Percentiles rank a stretch among this genome's conserved stretches.
These are phyloP conservation scores for Fusarium vanettenii DNA, from an alignment of 2,329 filamentous ascomycete genomes.

Conservation along the genomic window DNA sequence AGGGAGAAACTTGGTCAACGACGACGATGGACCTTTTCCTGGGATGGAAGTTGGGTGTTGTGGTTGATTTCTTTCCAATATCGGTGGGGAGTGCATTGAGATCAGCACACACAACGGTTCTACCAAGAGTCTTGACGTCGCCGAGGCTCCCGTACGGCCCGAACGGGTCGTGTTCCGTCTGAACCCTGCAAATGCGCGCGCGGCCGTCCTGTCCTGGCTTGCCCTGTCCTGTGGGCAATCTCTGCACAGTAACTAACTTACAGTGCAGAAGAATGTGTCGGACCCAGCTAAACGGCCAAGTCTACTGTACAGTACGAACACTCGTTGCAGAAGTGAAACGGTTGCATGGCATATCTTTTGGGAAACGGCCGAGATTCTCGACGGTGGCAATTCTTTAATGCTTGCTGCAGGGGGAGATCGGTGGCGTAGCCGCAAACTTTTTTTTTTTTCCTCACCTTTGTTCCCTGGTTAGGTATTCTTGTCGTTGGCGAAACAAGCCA, in stretches of 20 bases:
- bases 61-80: conserved; percentile 6
- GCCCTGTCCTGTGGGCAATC: neutral
- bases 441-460: conserved; percentile 1
- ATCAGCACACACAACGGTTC: conserved; percentile 21
- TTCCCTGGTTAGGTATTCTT: conserved; percentile 18
- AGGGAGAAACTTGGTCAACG: neutral
- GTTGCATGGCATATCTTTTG: conserved; percentile 4
- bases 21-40: neutral
- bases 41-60: neutral
- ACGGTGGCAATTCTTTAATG: conserved; percentile 6
- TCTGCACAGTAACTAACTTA: neutral
- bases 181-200: conserved; percentile 5
- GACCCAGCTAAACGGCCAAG: neutral
- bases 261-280: conserved; percentile 2
- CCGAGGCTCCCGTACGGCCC: conserved; percentile 14
- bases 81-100: conserved; percentile 1
- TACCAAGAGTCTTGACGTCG: neutral
- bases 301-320: neutral
- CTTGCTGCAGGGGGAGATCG: conserved; percentile 21
- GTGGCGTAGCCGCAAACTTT: conserved; percentile 29
- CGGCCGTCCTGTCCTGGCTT: neutral
- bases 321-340: conserved; percentile 4
- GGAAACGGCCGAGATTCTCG: conserved; percentile 2
- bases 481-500: neutral
- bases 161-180: conserved; percentile 30